These are phyloP conservation scores for Biscogniauxia marginata DNA, from an alignment of 2,329 filamentous ascomycete species.

Conservation along the genomic window DNA sequence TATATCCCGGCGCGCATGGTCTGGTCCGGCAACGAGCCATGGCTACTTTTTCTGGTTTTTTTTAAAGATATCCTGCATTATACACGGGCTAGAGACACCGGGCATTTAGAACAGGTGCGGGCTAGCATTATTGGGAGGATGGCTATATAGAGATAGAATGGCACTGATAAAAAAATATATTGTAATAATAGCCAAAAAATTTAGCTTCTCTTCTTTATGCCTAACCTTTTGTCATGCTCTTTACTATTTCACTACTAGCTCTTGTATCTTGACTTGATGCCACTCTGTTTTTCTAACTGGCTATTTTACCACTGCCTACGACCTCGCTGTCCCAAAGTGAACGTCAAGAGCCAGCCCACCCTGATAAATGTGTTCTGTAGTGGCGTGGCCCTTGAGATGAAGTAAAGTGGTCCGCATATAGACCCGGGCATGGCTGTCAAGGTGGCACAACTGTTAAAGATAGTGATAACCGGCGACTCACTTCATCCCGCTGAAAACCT, in stretches of 20 bases:
- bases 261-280: background rate
- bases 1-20: background rate
- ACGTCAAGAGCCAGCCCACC: too few species aligned
- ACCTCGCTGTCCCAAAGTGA: too few species aligned
- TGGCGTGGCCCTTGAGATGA: too few species aligned
- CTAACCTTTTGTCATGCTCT: background rate
- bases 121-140: background rate
- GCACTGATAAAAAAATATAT: background rate
- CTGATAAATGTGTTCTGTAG: too few species aligned
- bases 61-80: slow-evolving; percentile 1
- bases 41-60: background rate
- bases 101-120: background rate
- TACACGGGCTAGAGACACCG: background rate
- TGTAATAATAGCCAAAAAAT: slow-evolving; percentile 1
- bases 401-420: too few species aligned
- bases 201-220: background rate
- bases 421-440: too few species aligned
- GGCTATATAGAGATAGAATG: background rate
- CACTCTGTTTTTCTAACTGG: background rate
- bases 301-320: too few species aligned
- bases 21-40: background rate
- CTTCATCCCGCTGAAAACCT: too few species aligned
- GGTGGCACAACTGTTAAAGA: too few species aligned
- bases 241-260: background rate
- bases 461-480: too few species aligned